phyloP scores from a whole-genome alignment of 768 basidiomycete species.

The Paxillus involutus region DNA sequence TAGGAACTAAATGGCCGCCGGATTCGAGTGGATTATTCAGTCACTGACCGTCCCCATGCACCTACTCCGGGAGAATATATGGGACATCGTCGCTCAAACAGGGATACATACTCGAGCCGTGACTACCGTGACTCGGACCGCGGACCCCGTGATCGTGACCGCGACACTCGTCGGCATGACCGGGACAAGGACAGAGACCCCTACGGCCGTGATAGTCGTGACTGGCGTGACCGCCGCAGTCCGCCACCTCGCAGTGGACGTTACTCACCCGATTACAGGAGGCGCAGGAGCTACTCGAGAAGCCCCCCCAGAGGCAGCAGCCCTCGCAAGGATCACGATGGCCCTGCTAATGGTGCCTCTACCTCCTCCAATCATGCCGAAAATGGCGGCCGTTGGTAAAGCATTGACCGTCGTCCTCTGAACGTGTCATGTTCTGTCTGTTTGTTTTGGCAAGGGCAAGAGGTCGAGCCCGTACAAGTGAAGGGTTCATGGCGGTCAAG shows the following conservation, averaged over 20 bases:
- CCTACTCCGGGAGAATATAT: slow-evolving; percentile 98
- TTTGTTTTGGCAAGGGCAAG: slow-evolving; percentile 36
- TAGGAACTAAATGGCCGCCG: slow-evolving; percentile 94
- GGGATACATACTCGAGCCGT: slow-evolving; percentile 44
- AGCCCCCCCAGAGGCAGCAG: slow-evolving; percentile 78
- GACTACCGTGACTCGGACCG: slow-evolving; percentile 49
- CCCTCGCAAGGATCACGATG: slow-evolving; percentile 50
- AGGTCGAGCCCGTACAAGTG: slow-evolving; percentile 43
- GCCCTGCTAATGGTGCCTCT: slow-evolving; percentile 39
- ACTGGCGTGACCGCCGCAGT: slow-evolving; percentile 82
- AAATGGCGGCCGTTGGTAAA: slow-evolving; percentile 63
- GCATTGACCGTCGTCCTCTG: slow-evolving; percentile 14
- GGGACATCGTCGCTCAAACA: slow-evolving; percentile 73
- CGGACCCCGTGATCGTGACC: slow-evolving; percentile 49
- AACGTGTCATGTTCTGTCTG: slow-evolving; percentile 26
- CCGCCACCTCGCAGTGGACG: slow-evolving; percentile 64
- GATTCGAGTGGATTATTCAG: slow-evolving; percentile 96
- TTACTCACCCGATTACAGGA: slow-evolving; percentile 77
- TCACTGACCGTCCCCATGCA: slow-evolving; percentile 90
- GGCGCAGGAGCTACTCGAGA: slow-evolving; percentile 74
- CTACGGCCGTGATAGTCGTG: slow-evolving; percentile 68
- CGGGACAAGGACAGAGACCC: slow-evolving; percentile 56
- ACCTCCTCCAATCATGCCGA: slow-evolving; percentile 38
- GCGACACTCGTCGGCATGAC: slow-evolving; percentile 39
- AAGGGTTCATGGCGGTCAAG: slow-evolving; percentile 45